Base-by-base conservation (phyloP, 1,284 basidiomycete species). In the Vanrija sp. region DNA sequence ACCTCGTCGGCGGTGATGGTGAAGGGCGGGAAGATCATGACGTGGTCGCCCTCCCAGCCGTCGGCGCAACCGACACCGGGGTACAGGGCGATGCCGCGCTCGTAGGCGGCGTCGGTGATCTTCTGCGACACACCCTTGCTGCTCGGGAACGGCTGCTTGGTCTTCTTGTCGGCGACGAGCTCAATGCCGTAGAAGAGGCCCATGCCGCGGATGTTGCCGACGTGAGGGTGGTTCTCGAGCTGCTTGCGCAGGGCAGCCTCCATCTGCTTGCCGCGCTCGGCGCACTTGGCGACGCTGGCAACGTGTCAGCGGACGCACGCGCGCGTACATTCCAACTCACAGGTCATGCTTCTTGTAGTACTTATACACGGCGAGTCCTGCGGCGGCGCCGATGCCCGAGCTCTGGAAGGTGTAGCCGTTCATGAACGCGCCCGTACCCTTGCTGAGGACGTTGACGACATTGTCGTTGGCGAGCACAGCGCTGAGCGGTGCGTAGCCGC, bases 351-450 rank as follows among this genome's bases (percentile, higher is more conserved):
- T 40, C 29, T 51, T 46, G 25, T 65, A 54, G 23, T 61, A 61
- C 46, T 63, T 54, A 57, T 61, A 62, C 51, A 92, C 89, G 0
- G 88, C 89, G 28, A 91, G 79, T 8, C 88, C 81, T 12, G 88
- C 88, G 0, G 86, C 86, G 62, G 86, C 89, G 3, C 86, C 82
- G 47, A 88, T 68, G 1, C 88, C 88, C 69, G 88, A 83, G 64
- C 83, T 86, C 79, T 91, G 89, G 71, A 89, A 93, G 0, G 90
- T 92, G 72, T 91, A 89, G 0, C 89, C 90, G 69, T 91, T 89
- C 69, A 87, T 52, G 45, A 69, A 71, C 18, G 59, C 60, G 2
- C 87, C 88, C 7, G 84, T 83, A 39, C 83, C 79, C 54, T 80
- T 81, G 8, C 81, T 79, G 57, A 93, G 81, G 5, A 85, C 88